Percentiles rank a stretch among this genome's conserved stretches.
phyloP scores from a whole-genome alignment of 352 stramenopile species.

The Globisporangium sylvaticum region DNA sequence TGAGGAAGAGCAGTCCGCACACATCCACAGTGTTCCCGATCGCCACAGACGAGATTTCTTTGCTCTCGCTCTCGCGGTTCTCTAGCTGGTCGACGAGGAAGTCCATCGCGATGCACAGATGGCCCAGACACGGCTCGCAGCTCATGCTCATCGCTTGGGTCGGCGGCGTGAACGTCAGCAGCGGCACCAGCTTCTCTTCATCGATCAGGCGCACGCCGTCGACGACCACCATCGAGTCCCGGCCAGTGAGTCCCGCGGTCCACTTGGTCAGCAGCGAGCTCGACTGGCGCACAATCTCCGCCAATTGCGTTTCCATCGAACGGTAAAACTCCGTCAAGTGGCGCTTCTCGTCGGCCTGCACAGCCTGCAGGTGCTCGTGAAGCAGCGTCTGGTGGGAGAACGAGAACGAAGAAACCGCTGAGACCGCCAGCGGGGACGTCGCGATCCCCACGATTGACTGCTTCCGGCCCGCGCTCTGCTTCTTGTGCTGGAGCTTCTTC shows the following conservation, averaged over 20 bases:
- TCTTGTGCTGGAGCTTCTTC: conserved; percentile 24
- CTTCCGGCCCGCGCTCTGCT: conserved; percentile 18
- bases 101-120: conserved; percentile 62
- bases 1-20: conserved; percentile 56
- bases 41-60: not conserved
- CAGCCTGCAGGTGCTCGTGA: conserved; percentile 50
- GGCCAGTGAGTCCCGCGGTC: conserved; percentile 36
- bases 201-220: conserved; percentile 46
- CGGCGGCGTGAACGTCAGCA: conserved; percentile 38
- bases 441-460: conserved; percentile 25
- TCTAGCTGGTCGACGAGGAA: conserved; percentile 54
- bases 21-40: conserved; percentile 40
- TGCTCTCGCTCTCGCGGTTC: conserved; percentile 2
- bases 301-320: conserved; percentile 43
- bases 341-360: conserved; percentile 29
- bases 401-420: conserved; percentile 31
- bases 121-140: conserved; percentile 44
- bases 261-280: conserved; percentile 50
- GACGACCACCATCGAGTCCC: conserved; percentile 38
- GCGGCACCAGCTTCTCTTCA: conserved; percentile 52
- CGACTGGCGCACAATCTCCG: conserved; percentile 40
- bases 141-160: conserved; percentile 47
- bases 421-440: conserved; percentile 27
- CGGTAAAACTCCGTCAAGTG: conserved; percentile 35
- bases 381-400: conserved; percentile 58